Conservation (phyloP, 2,329 filamentous ascomycete species). For the Beauveria sp. region DNA sequence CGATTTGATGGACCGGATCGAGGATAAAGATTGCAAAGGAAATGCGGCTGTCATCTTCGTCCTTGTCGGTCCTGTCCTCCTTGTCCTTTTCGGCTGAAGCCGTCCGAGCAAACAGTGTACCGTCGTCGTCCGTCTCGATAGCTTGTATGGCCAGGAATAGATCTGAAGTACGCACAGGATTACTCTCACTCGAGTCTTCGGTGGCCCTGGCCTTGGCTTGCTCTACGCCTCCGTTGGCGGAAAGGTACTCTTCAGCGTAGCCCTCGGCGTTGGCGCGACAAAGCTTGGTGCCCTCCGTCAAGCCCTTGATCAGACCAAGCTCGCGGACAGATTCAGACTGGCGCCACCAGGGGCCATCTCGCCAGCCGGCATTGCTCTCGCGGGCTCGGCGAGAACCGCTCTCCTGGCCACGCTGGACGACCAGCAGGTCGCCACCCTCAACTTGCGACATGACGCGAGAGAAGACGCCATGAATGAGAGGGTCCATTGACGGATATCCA, state of each 20-base stretch:
- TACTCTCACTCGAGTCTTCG: conserved; percentile 71
- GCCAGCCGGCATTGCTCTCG: conserved; percentile 64
- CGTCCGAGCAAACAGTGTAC: conserved; percentile 59
- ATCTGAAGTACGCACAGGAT: conserved; percentile 86
- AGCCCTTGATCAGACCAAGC: conserved; percentile 70
- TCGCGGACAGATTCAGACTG: conserved; percentile 62
- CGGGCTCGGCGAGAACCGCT: conserved; percentile 59
- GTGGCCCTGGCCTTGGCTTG: conserved; percentile 72
- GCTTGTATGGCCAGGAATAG: conserved; percentile 96
- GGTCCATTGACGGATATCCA: conserved; percentile 89
- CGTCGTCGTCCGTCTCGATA: conserved; percentile 57
- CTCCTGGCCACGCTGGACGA: conserved; percentile 89
- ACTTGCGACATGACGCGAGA: conserved; percentile 97
- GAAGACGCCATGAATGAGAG: conserved; percentile 86
- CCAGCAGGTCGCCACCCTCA: conserved; percentile 88
- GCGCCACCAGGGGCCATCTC: conserved; percentile 95
- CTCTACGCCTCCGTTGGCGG: conserved; percentile 68
- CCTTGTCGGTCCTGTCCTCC: conserved; percentile 43
- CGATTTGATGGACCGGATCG: conserved; percentile 87
- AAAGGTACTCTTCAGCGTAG: conserved; percentile 80
- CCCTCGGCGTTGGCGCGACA: conserved; percentile 82
- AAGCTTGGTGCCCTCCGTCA: conserved; percentile 84
- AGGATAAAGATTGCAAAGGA: conserved; percentile 72
- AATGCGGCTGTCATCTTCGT: conserved; percentile 53
- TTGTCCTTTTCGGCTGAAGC: conserved; percentile 47